These are phyloP conservation scores for Xylaria acuta DNA, from an alignment of 495 filamentous ascomycete genomes.

Conservation along the genomic window DNA sequence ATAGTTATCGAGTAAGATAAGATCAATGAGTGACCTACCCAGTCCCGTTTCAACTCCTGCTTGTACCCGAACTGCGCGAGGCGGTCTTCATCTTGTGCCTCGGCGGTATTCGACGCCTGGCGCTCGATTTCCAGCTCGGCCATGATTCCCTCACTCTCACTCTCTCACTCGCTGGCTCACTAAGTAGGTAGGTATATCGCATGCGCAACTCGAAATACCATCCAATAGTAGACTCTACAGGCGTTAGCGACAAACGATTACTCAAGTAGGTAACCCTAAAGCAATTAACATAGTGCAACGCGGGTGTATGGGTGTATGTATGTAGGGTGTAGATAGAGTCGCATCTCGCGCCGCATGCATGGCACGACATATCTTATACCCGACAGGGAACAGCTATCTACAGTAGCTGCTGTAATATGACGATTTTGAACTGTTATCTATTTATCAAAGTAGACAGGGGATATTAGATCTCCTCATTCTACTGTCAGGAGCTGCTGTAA, in stretches of 20 bases:
- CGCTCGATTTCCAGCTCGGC: conserved; percentile 36
- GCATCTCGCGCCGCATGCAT: neutral
- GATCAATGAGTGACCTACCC: conserved; percentile 37
- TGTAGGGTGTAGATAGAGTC: neutral
- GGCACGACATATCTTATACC: no score
- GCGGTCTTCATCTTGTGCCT: conserved; percentile 56
- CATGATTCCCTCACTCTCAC: conserved; percentile 16
- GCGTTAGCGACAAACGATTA: neutral
- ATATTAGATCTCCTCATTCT: neutral
- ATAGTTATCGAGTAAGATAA: neutral
- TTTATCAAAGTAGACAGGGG: neutral
- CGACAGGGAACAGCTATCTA: no score
- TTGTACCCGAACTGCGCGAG: conserved; percentile 68
- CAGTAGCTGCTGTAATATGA: neutral
- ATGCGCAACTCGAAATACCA: neutral
- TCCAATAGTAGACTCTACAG: neutral
- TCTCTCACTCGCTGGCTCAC: neutral
- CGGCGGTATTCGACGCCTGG: conserved; percentile 36
- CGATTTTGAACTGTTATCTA: neutral
- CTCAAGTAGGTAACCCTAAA: neutral
- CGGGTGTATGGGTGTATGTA: neutral
- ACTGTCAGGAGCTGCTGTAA: neutral
- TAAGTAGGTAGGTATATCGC: neutral
- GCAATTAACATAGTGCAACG: neutral
- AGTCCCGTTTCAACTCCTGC: conserved; percentile 66